These are phyloP conservation scores for Trichophyton benhamiae DNA, from an alignment of 2,329 filamentous ascomycete genomes.

Conservation along the genomic window DNA sequence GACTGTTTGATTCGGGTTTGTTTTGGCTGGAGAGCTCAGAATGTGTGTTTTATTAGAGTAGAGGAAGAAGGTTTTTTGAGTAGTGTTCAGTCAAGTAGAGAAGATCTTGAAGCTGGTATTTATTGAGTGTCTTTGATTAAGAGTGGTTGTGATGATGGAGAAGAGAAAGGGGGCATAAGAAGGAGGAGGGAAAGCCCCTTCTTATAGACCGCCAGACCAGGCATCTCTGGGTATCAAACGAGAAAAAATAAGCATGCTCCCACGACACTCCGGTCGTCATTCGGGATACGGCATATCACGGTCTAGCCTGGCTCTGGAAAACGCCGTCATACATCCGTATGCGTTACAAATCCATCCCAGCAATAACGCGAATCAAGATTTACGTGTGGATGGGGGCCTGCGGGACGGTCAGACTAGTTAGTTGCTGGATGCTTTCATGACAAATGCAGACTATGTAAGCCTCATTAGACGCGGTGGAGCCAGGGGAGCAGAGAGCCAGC, in stretches of 20 bases:
- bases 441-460: not conserved
- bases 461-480: constrained; percentile 1
- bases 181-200: constrained; percentile 5
- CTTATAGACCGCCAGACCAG: constrained; percentile 5
- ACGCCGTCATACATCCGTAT: not conserved
- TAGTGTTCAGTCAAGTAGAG: not conserved
- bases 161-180: not conserved
- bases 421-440: not conserved
- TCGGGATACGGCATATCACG: not conserved
- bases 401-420: not conserved
- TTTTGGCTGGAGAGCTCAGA: not conserved
- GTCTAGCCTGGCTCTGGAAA: not conserved
- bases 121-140: not conserved
- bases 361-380: not conserved
- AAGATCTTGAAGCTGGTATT: not conserved
- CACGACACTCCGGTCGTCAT: not conserved
- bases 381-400: not conserved
- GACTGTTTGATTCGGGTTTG: not conserved
- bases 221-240: not conserved
- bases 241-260: not conserved
- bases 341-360: not conserved
- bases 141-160: not conserved
- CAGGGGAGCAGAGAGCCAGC: too few relatives aligned
- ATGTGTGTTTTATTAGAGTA: not conserved
- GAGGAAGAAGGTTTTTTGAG: not conserved